Evolutionary conservation across 305 asterid genomes (phyloP).

Genomic region (Fraxinus platypoda): DNA sequence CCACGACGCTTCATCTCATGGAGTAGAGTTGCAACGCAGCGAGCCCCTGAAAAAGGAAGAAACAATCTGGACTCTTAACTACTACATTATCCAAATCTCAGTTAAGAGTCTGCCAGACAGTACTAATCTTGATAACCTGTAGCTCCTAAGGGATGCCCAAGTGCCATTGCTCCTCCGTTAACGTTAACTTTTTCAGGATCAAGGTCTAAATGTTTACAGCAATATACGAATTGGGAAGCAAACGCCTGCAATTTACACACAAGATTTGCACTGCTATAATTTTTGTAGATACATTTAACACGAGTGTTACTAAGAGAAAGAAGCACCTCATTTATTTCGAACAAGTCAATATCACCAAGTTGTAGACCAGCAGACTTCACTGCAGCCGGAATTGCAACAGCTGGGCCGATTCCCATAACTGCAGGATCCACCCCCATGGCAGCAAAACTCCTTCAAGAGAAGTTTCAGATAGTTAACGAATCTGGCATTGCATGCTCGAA

Average conservation of each 20-base stretch:
- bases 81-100: background rate
- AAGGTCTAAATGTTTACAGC: slow-evolving; percentile 74
- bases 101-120: background rate
- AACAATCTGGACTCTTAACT: background rate
- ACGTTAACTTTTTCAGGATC: slow-evolving; percentile 81
- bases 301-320: background rate
- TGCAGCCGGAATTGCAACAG: slow-evolving; percentile 95
- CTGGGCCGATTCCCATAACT: slow-evolving; percentile 93
- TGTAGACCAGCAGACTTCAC: slow-evolving; percentile 83
- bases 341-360: slow-evolving; percentile 59
- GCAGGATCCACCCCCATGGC: slow-evolving; percentile 95
- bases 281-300: background rate
- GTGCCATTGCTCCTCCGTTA: slow-evolving; percentile 93
- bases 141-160: slow-evolving; percentile 93
- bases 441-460: slow-evolving; percentile 66
- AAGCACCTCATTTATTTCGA: slow-evolving; percentile 86
- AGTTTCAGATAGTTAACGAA: background rate
- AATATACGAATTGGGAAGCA: slow-evolving; percentile 87
- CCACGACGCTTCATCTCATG: slow-evolving; percentile 95
- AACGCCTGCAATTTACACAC: slow-evolving; percentile 60
- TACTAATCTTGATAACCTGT: slow-evolving; percentile 48
- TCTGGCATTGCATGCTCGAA: background rate
- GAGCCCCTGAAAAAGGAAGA: slow-evolving; percentile 55
- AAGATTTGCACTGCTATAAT: background rate
- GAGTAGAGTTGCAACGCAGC: slow-evolving; percentile 80